Evolutionary conservation across 176 grass and related monocot species (phyloP), one percentile per base, ranked within the genome.

Genomic region (Dactylis glomerata): DNA sequence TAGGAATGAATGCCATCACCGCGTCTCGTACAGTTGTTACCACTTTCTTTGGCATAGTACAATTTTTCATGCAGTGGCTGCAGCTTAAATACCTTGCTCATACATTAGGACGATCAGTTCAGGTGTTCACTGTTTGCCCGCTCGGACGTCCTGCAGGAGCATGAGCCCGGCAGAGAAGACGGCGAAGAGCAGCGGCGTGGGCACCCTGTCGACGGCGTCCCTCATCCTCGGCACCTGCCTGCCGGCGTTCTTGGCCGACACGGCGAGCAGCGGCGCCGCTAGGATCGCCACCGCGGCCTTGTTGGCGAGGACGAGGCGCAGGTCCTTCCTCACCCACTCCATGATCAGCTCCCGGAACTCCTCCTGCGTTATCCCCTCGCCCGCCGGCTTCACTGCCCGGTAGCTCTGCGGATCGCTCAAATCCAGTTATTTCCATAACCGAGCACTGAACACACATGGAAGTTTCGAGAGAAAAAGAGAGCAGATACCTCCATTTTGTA

Each of bases 121-220:
- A 19, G 34, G 1, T 47, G 77, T 30, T 34, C 59, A 81, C 64
- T 63, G 57, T 51, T 44, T 63, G 10, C 81, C 87, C 36, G 82
- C n/a, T 19, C 87, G 28, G 37, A 76, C 55, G 80, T 88, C 85
- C 72, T 89, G 86, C 52, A 90, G 72, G 66, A 97, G 59, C 17
- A 97, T 22, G 12, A 97, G 72, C 16, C 87, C 92, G 27, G 87
- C 32, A 34, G 90, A 94, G 90, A 88, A 92, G 73, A 91, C 22
- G 37, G 81, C 16, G 83, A 86, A 84, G 47, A 97, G 32, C 5
- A 94, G 74, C 66, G 92, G 81, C 66, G 92, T 83, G 17, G 94
- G 92, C 70, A 94, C 90, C 88, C 87, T 92, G 31, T 94, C 90
- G 26, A 92, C 85, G 0, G 78, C 90, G 57, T 44, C 68, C 63